Base-by-base conservation (phyloP, 352 stramenopile genomes). In the Globisporangium nunn region DNA sequence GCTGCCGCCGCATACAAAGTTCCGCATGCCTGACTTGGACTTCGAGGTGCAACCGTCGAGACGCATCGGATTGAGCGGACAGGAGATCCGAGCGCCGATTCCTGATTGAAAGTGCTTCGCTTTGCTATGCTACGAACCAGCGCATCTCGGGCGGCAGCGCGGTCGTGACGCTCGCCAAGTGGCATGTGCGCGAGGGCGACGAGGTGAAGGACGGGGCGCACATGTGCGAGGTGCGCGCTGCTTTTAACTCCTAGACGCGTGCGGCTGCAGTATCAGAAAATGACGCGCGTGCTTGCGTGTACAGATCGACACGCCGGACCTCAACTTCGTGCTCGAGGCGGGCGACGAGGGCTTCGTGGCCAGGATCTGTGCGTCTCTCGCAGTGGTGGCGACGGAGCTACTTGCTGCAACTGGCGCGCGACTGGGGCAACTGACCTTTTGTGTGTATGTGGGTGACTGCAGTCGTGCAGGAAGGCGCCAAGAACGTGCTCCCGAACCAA, bases 21-120 rank as follows among this genome's bases (percentile, higher is more conserved):
- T 94, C 69, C 82, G 85, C 62, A 91, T 94, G 79, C 78, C 84
- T 28, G 82, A 94, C 62, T 58, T 94, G 56, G 76, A 94, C 63
- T 91, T 94, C 65, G 79, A 88, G 69, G 78, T 87, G 51, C 23
- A 23, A 23, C 23, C 23, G 23, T 23, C 23, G 23, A 23, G 23
- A 23, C 23, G 23, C 23, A 23, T 23, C 23, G 23, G 23, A 23
- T 23, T 23, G 23, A 23, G 23, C 23, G 23, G 23, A 23, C 23
- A 23, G 23, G 23, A 23, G 23, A 23, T 23, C 23, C 23, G 23
- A 23, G 23, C 23, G 23, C 23, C 43, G 30, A 3, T 17, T 14
- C 29, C 31, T 46, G 10, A 33, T 4, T 17, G 5, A 41, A 47
- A 37, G 23, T 37, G 33, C 33, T 37, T 37, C 33, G 4, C 33